These are phyloP conservation scores for Colletotrichum spinosum DNA, from an alignment of 2,329 filamentous ascomycete species.

Conservation along the genomic window DNA sequence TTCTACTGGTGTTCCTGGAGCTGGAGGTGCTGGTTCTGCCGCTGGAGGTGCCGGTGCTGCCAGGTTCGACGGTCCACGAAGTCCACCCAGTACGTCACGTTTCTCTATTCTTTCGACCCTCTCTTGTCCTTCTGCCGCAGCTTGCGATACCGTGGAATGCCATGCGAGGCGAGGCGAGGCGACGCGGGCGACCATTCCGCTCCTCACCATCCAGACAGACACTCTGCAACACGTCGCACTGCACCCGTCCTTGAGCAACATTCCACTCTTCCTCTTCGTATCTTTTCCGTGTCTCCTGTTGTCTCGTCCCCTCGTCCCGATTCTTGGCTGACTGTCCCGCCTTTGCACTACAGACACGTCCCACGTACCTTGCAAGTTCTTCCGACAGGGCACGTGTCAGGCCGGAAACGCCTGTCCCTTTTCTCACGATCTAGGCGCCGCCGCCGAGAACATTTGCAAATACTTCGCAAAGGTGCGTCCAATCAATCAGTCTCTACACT, in stretches of 20 bases:
- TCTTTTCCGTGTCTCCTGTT: neutral
- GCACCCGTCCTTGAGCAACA: conserved; percentile 34
- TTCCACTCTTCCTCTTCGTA: conserved; percentile 17
- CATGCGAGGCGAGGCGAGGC: too few relatives aligned
- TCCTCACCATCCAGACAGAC: conserved; percentile 7
- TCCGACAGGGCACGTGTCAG: conserved; percentile 94
- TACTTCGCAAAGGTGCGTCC: conserved; percentile 93
- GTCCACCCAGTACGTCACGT: conserved; percentile 69
- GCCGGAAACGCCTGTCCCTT: conserved; percentile 96
- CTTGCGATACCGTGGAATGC: too few relatives aligned
- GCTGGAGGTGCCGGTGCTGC: conserved; percentile 26
- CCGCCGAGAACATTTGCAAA: conserved; percentile 93
- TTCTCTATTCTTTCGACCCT: neutral
- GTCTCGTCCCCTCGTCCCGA: conserved; percentile 38
- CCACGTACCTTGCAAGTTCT: conserved; percentile 99
- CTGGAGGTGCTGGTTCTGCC: neutral
- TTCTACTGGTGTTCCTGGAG: neutral
- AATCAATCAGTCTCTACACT: neutral
- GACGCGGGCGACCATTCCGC: neutral
- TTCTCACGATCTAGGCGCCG: conserved; percentile 88
- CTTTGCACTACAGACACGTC: conserved; percentile 76
- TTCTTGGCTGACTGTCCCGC: conserved; percentile 36
- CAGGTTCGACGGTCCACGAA: conserved; percentile 70
- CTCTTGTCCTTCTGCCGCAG: neutral
- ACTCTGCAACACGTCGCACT: conserved; percentile 34